Evolutionary conservation across 345 rosid species (phyloP).

Genomic region (Linum lewisii): DNA sequence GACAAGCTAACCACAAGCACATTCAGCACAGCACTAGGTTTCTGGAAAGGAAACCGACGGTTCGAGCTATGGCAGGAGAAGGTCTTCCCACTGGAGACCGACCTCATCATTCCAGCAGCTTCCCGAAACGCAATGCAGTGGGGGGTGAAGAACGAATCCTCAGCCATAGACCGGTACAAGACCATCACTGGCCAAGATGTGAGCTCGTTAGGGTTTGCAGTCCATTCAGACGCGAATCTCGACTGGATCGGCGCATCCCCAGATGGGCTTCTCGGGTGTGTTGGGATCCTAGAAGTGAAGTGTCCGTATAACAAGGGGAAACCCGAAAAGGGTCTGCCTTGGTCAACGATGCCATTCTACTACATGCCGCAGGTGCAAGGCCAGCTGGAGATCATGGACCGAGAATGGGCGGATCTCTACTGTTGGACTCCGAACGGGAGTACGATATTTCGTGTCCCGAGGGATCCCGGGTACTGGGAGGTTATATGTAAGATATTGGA

Average conservation of each 20-base stretch:
- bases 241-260: conserved; percentile 96
- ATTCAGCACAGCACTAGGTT: conserved; percentile 86
- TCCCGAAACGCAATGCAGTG: conserved; percentile 62
- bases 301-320: conserved; percentile 95
- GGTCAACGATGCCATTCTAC: conserved; percentile 76
- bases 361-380: conserved; percentile 97
- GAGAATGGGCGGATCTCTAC: conserved; percentile 84
- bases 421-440: conserved; percentile 96
- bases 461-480: conserved; percentile 65
- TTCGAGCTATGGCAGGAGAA: conserved; percentile 88
- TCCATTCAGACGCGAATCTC: conserved; percentile 47
- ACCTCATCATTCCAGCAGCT: conserved; percentile 18
- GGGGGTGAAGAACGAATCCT: conserved; percentile 70
- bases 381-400: conserved; percentile 84
- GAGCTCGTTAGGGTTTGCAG: conserved; percentile 57
- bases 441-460: conserved; percentile 53
- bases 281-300: conserved; percentile 84
- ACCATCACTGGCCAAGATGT: conserved; percentile 70
- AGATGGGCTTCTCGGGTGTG: conserved; percentile 67
- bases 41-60: conserved; percentile 81
- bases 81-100: conserved; percentile 40
- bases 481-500: conserved; percentile 50
- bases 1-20: conserved; percentile 86
- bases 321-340: conserved; percentile 65
- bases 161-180: conserved; percentile 63